Base-by-base conservation (phyloP, 2,329 filamentous ascomycete species). In the Ophiostoma perfectum region DNA sequence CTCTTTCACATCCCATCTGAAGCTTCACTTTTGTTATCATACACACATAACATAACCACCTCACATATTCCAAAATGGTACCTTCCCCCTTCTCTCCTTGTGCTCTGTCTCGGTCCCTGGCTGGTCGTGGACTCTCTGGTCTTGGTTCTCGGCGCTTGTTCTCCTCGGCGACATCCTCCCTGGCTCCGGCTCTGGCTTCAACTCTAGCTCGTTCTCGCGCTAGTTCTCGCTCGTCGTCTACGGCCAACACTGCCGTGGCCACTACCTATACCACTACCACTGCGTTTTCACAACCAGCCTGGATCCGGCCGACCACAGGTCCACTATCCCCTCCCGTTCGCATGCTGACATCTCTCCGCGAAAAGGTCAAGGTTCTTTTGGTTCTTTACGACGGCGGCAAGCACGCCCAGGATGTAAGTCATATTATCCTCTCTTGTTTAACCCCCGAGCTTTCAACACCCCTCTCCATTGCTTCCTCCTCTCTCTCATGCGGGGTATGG, bases 331-430 rank as follows among this genome's bases (percentile, higher is more conserved):
- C 58, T 41, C 39, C 55, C 49, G n/a, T 42, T 74, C 86, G 86
- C 81, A 86, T 80, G 80, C 82, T 84, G 77, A 84, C 82, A 75
- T 79, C 79, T 71, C 72, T 74, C 75, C 78, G 77, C 77, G 78
- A 81, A 80, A 79, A 97, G 93, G 93, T 93, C 83, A 97, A 97
- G 84, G 91, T 97, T 82, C 89, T 97, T 78, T 85, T 93, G 78
- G 91, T 96, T 75, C 87, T 97, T 75, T 97, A 97, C 85, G 93
- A 97, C 81, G 93, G 93, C 79, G 86, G 88, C 78, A 83, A 92
- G 83, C 92, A 97, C 84, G 93, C 93, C 82, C 83, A 90, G 81
- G 86, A 97, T 77, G 92, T 96, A 78, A 79, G 82, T 78, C 36
- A 55, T 49, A 49, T 7, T 5, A 16, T 11, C 3, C n/a, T 18